Evolutionary conservation across 441 rosid species (phyloP), one percentile per base, ranked within the genome.

Genomic region (Arabidopsis hybrid): DNA sequence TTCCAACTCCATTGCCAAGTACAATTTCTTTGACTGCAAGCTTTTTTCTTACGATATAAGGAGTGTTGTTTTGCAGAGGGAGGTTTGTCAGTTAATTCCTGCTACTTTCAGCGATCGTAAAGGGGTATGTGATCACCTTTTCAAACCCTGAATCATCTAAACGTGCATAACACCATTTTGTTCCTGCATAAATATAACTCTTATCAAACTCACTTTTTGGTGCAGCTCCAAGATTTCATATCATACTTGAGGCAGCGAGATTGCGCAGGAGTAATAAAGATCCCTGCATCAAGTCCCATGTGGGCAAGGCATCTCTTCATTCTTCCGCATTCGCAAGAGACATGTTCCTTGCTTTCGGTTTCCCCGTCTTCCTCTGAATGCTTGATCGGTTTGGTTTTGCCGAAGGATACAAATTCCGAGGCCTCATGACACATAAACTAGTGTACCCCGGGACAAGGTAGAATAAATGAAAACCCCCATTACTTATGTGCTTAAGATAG

Each of bases 221-320:
- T 76, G 74, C 89, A 95, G 99, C 88, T 92, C 82, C 95, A 88
- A 87, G 97, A 92, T 79, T 95, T 92, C 81, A 87, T 86, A 71
- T 76, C 95, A 18, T 91, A 95, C 86, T 84, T 92, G 88, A 92
- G 81, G 88, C 98, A 89, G 86, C 86, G 97, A 79, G 93, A 89
- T 11, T 95, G 99, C 69, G 98, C 98, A 0, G 99, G 99, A 78
- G 99, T 92, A 32, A 95, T 95, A 64, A 95, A 89, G 83, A 85
- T 95, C 71, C 98, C 97, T 34, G 89, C 86, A 16, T 65, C 76
- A 63, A 88, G 79, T 72, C 83, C 93, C 61, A 74, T 91, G 63
- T 92, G 99, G 99, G 81, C 96, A 42, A 88, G 98, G 89, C 97
- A 91, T 81, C 92, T 92, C 74, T 95, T 92, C 74, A 87, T 92